phyloP scores from a whole-genome alignment of 306 rosid species.

The Lathyrus aphaca region DNA sequence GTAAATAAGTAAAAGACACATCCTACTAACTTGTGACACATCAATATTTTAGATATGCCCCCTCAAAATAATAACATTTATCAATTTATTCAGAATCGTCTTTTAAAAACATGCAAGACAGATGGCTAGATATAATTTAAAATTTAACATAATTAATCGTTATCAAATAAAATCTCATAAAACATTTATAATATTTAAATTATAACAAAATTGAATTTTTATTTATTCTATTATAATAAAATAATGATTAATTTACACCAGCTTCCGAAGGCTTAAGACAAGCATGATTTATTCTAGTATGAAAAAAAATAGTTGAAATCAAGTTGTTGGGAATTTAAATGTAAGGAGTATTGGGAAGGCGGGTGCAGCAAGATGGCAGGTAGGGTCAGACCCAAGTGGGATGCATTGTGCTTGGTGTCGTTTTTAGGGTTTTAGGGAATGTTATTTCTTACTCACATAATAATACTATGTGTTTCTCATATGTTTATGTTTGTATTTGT shows the following conservation, averaged over 20 bases:
- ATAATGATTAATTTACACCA: too few relatives aligned
- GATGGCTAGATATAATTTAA: too few relatives aligned
- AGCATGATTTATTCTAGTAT: too few relatives aligned
- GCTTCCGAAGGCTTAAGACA: too few relatives aligned
- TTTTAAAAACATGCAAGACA: too few relatives aligned
- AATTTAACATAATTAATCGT: too few relatives aligned
- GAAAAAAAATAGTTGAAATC: neutral
- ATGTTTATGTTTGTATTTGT: constrained; percentile 35
- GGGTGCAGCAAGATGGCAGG: constrained; percentile 68
- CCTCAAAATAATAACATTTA: neutral
- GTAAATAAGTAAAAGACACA: neutral
- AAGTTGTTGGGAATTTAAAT: neutral
- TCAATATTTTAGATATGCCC: neutral
- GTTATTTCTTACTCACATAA: constrained; percentile 49
- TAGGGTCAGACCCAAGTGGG: constrained; percentile 65
- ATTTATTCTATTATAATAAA: too few relatives aligned
- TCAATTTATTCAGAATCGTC: too few relatives aligned
- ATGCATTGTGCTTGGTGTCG: constrained; percentile 70
- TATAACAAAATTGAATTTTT: too few relatives aligned
- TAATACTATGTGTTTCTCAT: constrained; percentile 40
- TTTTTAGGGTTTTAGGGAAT: constrained; percentile 72
- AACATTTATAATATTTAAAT: too few relatives aligned
- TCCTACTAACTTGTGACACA: neutral
- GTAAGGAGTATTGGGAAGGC: constrained; percentile 37
- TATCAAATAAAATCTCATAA: too few relatives aligned